These are phyloP conservation scores for Aspergillus aculeatus DNA, from an alignment of 2,329 filamentous ascomycete species.

Conservation along the genomic window DNA sequence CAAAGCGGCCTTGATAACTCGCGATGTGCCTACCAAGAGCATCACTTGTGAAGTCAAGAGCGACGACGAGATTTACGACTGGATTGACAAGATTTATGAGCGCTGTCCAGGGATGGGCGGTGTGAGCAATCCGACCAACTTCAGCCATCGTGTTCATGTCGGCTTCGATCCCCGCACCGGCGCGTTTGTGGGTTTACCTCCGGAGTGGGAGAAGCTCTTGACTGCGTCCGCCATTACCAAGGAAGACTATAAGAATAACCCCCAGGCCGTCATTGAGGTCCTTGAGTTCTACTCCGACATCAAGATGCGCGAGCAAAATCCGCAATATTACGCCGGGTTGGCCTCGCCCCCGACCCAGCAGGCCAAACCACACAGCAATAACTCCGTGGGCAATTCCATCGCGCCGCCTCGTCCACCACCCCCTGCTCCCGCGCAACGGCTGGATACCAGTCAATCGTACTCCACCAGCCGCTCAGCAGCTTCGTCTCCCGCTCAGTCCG, in stretches of 20 bases:
- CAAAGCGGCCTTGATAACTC: constrained; percentile 70
- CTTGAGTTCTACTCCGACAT: constrained; percentile 70
- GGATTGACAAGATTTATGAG: constrained; percentile 98
- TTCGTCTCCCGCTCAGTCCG: constrained; percentile 35
- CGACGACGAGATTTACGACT: constrained; percentile 96
- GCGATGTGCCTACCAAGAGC: constrained; percentile 77
- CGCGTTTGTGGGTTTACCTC: constrained; percentile 88
- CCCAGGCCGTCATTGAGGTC: constrained; percentile 70
- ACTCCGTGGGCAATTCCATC: constrained; percentile 56
- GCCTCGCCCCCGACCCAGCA: constrained; percentile 62
- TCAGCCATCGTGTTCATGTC: constrained; percentile 94
- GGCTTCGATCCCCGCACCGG: constrained; percentile 95
- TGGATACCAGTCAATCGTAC: constrained; percentile 45
- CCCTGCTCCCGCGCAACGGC: constrained; percentile 47
- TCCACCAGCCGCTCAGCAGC: constrained; percentile 31
- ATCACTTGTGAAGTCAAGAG: constrained; percentile 91
- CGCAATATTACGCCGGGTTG: constrained; percentile 58
- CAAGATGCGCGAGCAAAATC: constrained; percentile 63
- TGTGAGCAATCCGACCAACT: constrained; percentile 97
- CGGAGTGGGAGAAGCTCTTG: constrained; percentile 95
- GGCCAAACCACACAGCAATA: constrained; percentile 50
- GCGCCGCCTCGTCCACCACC: constrained; percentile 69
- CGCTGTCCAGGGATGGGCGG: constrained; percentile 96
- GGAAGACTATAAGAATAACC: constrained; percentile 97
- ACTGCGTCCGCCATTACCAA: constrained; percentile 97